phyloP scores from a whole-genome alignment of 2,329 filamentous ascomycete genomes.

The Sclerotinia borealis region DNA sequence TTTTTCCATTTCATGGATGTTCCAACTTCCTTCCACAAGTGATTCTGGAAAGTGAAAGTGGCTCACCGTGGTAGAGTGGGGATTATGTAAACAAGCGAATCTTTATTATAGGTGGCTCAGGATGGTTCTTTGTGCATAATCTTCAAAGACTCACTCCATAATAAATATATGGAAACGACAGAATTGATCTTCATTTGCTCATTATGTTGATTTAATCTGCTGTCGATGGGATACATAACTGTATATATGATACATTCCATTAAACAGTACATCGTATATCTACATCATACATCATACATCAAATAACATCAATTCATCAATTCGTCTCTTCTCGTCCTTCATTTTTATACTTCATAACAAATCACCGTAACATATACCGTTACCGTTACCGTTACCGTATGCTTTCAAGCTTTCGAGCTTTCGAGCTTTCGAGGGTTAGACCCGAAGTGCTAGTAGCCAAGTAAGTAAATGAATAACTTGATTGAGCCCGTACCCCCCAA shows the following conservation, averaged over 20 bases:
- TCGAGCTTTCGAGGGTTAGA: background rate
- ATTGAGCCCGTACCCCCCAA: background rate
- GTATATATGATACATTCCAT: too few species aligned
- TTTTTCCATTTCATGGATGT: too few species aligned
- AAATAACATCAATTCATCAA: too few species aligned
- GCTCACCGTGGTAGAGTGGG: background rate
- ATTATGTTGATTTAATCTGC: background rate
- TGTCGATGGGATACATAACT: background rate
- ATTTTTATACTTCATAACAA: background rate
- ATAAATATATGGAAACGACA: background rate
- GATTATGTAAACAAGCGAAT: background rate
- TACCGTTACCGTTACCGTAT: background rate
- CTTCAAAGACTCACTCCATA: background rate
- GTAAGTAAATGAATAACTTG: background rate
- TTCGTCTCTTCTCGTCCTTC: background rate
- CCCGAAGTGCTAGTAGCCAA: background rate
- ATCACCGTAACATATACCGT: too few species aligned
- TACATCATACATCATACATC: background rate
- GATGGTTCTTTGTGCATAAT: background rate
- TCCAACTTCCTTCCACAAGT: background rate
- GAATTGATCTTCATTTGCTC: background rate
- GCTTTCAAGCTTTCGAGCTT: background rate
- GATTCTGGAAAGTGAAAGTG: slow-evolving; percentile 8
- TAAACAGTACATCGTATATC: too few species aligned
- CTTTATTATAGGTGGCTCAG: background rate